Evolutionary conservation across 2,329 filamentous ascomycete genomes (phyloP).

Genomic region (Talaromyces sp.): DNA sequence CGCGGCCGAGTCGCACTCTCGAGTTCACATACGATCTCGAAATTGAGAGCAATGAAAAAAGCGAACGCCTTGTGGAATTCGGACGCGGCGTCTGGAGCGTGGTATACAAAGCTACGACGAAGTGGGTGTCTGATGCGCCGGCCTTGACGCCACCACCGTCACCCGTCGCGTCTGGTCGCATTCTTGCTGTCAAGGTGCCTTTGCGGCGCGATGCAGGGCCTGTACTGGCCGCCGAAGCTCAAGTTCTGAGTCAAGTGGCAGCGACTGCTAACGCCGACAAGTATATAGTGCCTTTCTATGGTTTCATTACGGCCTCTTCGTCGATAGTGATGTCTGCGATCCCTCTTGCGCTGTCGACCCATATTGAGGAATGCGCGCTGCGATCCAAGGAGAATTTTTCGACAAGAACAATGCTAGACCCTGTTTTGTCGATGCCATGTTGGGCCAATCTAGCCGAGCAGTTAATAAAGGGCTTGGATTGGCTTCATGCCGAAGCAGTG

Average conservation of each 20-base stretch:
- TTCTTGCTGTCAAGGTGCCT: conserved; percentile 43
- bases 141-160: conserved; percentile 31
- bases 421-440: conserved; percentile 33
- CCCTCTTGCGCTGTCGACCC: conserved; percentile 36
- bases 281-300: conserved; percentile 41
- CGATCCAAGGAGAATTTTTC: conserved; percentile 25
- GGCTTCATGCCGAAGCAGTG: conserved; percentile 36
- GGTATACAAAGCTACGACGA: conserved; percentile 38
- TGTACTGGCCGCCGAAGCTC: conserved; percentile 39
- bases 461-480: conserved; percentile 37
- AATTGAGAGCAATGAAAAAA: conserved; percentile 19
- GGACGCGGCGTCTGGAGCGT: conserved; percentile 45
- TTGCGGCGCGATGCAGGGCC: conserved; percentile 33
- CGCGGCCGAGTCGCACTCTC: conserved; percentile 2
- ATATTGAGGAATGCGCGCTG: conserved; percentile 32
- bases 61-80: conserved; percentile 31
- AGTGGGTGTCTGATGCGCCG: conserved; percentile 5
- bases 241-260: conserved; percentile 32
- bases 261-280: conserved; percentile 24
- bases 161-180: conserved; percentile 22
- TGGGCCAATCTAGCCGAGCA: conserved; percentile 38
- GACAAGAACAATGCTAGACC: conserved; percentile 41
- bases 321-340: conserved; percentile 42
- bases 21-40: conserved; percentile 31
- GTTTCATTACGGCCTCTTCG: conserved; percentile 32